phyloP scores from a whole-genome alignment of 257 asterid species.

The Plantago major region DNA sequence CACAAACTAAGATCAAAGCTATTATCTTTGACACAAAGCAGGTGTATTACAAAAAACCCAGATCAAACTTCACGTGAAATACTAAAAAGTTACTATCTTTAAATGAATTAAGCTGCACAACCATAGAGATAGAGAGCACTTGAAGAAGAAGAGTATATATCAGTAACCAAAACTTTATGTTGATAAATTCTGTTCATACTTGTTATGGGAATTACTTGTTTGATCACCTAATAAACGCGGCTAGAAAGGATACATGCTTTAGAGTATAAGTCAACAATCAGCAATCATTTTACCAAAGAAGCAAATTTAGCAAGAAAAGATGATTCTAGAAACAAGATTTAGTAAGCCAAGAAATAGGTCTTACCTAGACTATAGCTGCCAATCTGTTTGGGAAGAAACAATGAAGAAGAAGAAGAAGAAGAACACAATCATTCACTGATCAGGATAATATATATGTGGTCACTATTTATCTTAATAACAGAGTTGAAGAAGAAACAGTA shows the following conservation, averaged over 20 bases:
- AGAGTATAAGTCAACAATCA: constrained; percentile 18
- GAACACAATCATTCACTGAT: constrained; percentile 2
- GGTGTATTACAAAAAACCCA: constrained; percentile 22
- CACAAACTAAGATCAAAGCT: constrained; percentile 14
- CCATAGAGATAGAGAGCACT: constrained; percentile 17
- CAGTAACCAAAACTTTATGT: constrained; percentile 9
- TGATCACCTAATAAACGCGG: constrained; percentile 14
- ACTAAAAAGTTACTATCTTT: constrained; percentile 5
- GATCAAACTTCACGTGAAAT: constrained; percentile 24
- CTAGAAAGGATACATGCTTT: background rate
- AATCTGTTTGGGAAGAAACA: background rate
- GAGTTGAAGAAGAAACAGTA: too few species aligned
- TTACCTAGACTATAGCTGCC: background rate
- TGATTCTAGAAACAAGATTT: background rate
- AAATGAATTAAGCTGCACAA: constrained; percentile 10
- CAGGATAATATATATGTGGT: background rate
- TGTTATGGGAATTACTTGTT: constrained; percentile 9
- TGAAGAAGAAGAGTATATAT: constrained; percentile 10
- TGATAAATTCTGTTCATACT: constrained; percentile 25
- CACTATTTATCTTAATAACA: background rate
- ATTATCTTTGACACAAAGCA: constrained; percentile 15
- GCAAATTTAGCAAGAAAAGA: constrained; percentile 9
- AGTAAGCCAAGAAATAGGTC: background rate
- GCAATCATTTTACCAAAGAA: constrained; percentile 25
- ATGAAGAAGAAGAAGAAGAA: constrained; percentile 11